phyloP scores from a whole-genome alignment of 2,329 filamentous ascomycete genomes.

The Scytalidium sp. region DNA sequence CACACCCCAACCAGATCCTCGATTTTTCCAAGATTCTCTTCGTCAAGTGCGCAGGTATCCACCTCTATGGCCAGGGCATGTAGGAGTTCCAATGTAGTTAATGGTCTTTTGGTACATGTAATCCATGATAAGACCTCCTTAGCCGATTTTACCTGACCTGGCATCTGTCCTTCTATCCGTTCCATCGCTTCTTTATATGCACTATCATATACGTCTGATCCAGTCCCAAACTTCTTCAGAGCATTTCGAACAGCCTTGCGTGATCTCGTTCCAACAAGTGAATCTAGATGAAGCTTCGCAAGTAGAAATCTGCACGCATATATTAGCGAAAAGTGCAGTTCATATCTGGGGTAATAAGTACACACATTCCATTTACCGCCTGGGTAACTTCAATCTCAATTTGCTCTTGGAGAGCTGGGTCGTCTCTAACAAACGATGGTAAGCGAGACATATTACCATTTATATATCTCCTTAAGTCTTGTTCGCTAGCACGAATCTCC shows the following conservation, averaged over 20 bases:
- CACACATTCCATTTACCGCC: conserved; percentile 31
- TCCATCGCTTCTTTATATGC: conserved; percentile 35
- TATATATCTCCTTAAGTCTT: conserved; percentile 31
- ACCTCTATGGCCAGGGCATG: conserved; percentile 27
- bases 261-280: conserved; percentile 21
- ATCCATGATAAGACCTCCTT: conserved; percentile 29
- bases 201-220: conserved; percentile 20
- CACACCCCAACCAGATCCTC: conserved; percentile 17
- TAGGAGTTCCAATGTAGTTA: conserved; percentile 23
- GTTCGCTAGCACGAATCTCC: conserved; percentile 27
- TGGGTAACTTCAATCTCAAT: conserved; percentile 20
- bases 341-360: conserved; percentile 2
- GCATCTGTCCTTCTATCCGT: conserved; percentile 26
- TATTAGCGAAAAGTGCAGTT: background rate
- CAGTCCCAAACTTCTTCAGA: conserved; percentile 23
- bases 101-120: conserved; percentile 17
- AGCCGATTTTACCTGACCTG: conserved; percentile 23
- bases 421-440: conserved; percentile 11
- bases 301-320: conserved; percentile 34
- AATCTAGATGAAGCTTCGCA: conserved; percentile 27
- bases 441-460: conserved; percentile 18
- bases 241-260: conserved; percentile 21
- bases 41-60: conserved; percentile 14
- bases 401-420: conserved; percentile 15
- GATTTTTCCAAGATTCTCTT: conserved; percentile 22